Evolutionary conservation across 345 rosid genomes (phyloP).

Genomic region (Mercurialis annua): DNA sequence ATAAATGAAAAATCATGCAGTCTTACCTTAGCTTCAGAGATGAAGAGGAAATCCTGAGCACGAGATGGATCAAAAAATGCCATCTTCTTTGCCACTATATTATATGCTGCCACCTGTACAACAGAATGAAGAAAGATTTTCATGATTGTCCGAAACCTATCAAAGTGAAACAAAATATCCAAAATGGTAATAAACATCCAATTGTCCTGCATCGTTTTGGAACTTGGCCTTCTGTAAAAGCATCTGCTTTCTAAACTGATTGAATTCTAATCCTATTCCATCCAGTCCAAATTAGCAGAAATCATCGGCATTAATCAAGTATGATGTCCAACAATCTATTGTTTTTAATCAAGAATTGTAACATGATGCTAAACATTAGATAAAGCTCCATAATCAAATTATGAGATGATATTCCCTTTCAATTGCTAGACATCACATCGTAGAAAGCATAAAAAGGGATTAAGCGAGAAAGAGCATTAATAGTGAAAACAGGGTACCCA

Average conservation of each 20-base stretch:
- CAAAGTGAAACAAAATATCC: neutral
- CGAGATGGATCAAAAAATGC: conserved; percentile 92
- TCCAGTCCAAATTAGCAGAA: neutral
- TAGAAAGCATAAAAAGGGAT: neutral
- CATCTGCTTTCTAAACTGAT: neutral
- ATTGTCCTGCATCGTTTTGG: neutral
- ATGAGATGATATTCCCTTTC: neutral
- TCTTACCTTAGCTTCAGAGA: conserved; percentile 90
- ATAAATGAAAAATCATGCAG: neutral
- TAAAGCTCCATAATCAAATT: neutral
- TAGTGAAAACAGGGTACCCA: conserved; percentile 20
- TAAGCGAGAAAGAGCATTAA: neutral
- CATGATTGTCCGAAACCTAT: neutral
- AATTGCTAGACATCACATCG: neutral
- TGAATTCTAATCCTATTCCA: neutral
- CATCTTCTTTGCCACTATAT: conserved; percentile 76
- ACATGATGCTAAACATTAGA: neutral
- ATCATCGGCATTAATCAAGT: neutral
- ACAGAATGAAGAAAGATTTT: neutral
- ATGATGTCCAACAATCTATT: neutral
- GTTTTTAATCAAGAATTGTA: neutral
- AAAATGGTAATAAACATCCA: neutral
- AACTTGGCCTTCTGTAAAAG: neutral
- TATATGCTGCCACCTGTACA: conserved; percentile 89
- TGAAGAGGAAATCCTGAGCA: conserved; percentile 86